Percentiles rank a stretch among this genome's conserved stretches.
Evolutionary conservation across 83 land plant genomes (phyloP).

Genomic region (Larix sibirica): DNA sequence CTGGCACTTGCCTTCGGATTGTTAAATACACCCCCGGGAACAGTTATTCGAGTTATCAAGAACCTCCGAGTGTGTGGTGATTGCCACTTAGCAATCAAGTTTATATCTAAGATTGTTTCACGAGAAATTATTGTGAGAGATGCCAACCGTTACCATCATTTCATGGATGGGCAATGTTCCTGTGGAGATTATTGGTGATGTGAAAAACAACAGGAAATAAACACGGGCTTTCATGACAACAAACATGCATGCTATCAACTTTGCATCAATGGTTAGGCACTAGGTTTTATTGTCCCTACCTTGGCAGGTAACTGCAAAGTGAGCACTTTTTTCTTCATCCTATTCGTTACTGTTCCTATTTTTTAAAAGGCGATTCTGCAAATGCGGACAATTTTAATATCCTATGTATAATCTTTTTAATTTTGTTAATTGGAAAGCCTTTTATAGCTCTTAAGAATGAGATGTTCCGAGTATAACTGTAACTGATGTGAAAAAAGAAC

Average conservation of each 20-base stretch:
- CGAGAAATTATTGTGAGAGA: conserved; percentile 10
- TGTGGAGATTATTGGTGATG: conserved; percentile 12
- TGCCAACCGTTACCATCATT: conserved; percentile 11
- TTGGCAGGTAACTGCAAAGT: too few species aligned
- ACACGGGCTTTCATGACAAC: background rate
- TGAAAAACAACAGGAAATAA: background rate
- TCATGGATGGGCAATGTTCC: background rate
- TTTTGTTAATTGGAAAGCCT: too few species aligned
- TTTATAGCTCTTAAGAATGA: too few species aligned
- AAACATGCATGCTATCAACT: background rate
- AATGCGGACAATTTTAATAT: too few species aligned
- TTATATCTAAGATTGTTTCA: background rate
- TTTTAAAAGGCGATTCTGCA: too few species aligned
- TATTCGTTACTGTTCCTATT: too few species aligned
- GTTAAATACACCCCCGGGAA: conserved; percentile 1
- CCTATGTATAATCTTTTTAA: too few species aligned
- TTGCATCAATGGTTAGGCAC: background rate
- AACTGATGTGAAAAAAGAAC: too few species aligned
- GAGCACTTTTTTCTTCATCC: too few species aligned
- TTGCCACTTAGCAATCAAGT: background rate
- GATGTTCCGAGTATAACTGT: too few species aligned
- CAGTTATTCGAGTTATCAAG: background rate
- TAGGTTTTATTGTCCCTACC: background rate
- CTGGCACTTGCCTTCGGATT: conserved; percentile 5
- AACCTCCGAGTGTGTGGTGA: conserved; percentile 9